Evolutionary conservation across 768 basidiomycete genomes (phyloP).

Genomic region (Termitomyces sp.): DNA sequence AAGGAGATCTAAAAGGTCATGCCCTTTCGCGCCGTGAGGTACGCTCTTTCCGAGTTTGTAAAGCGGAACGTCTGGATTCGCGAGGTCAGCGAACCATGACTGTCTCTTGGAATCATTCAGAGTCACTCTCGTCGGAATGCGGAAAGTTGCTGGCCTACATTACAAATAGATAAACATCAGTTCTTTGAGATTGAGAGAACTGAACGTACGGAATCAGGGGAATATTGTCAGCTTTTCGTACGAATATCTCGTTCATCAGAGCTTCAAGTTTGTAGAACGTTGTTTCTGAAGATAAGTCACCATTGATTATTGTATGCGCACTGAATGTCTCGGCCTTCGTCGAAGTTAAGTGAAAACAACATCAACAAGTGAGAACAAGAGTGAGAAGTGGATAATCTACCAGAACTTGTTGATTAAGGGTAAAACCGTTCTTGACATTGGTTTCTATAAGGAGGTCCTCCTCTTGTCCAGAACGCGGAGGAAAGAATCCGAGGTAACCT

Average conservation of each 20-base stretch:
- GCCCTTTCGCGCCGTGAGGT: constrained; percentile 82
- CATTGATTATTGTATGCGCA: constrained; percentile 47
- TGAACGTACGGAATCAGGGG: constrained; percentile 57
- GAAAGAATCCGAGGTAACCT: constrained; percentile 78
- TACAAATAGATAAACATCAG: background rate
- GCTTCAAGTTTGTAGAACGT: constrained; percentile 60
- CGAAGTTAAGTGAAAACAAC: background rate
- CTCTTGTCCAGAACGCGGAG: constrained; percentile 67
- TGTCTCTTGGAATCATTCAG: constrained; percentile 74
- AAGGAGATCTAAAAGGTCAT: constrained; percentile 75
- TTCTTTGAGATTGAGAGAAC: too few species aligned
- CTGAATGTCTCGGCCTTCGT: constrained; percentile 61
- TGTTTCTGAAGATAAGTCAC: constrained; percentile 42
- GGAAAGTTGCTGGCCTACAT: constrained; percentile 59
- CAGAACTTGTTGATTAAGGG: constrained; percentile 45
- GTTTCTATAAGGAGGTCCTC: constrained; percentile 65
- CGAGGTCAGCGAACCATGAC: constrained; percentile 79
- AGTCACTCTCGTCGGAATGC: constrained; percentile 78
- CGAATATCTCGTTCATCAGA: constrained; percentile 72
- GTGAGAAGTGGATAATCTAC: constrained; percentile 28
- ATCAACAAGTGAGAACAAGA: too few species aligned
- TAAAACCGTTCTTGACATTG: constrained; percentile 64
- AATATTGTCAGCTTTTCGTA: constrained; percentile 50
- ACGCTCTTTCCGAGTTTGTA: constrained; percentile 80
- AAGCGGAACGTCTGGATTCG: constrained; percentile 74